Conservation (phyloP, 108 stramenopile genomes). For the Pseudonitzschia multiseries region DNA sequence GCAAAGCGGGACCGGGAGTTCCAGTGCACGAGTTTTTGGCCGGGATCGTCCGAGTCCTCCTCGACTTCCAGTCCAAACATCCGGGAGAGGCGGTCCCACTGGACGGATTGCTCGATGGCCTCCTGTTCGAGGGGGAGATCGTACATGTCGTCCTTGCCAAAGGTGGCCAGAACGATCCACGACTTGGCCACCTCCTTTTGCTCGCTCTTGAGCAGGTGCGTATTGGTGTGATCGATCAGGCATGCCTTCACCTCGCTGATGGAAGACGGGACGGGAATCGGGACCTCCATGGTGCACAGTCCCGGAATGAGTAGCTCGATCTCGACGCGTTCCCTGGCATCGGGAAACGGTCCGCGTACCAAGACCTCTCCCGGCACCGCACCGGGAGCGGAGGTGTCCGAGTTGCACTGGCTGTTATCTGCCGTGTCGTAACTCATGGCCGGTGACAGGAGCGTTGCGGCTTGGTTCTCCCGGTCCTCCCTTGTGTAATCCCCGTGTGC, state of each 20-base stretch:
- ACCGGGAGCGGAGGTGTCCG: constrained; percentile 21
- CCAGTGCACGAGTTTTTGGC: constrained; percentile 54
- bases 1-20: constrained; percentile 64
- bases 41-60: constrained; percentile 6
- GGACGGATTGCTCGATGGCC: constrained; percentile 62
- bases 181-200: constrained; percentile 51
- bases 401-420: constrained; percentile 13
- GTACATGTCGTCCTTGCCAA: constrained; percentile 74
- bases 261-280: constrained; percentile 54
- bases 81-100: constrained; percentile 55
- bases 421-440: constrained; percentile 1
- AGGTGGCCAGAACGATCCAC: constrained; percentile 70
- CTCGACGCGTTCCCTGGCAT: constrained; percentile 46
- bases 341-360: background rate
- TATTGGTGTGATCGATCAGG: constrained; percentile 57
- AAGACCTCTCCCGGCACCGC: background rate
- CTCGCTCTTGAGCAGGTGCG: constrained; percentile 44
- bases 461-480: background rate
- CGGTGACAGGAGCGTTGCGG: background rate
- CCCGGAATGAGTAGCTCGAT: constrained; percentile 77
- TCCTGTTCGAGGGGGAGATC: constrained; percentile 69
- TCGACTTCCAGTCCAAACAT: constrained; percentile 60
- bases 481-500: constrained; percentile 1
- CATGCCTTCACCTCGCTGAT: constrained; percentile 55
- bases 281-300: constrained; percentile 70